Percentiles rank a stretch among this genome's conserved stretches.
Conservation (phyloP, 345 rosid genomes). For the Eucalyptus cloeziana region DNA sequence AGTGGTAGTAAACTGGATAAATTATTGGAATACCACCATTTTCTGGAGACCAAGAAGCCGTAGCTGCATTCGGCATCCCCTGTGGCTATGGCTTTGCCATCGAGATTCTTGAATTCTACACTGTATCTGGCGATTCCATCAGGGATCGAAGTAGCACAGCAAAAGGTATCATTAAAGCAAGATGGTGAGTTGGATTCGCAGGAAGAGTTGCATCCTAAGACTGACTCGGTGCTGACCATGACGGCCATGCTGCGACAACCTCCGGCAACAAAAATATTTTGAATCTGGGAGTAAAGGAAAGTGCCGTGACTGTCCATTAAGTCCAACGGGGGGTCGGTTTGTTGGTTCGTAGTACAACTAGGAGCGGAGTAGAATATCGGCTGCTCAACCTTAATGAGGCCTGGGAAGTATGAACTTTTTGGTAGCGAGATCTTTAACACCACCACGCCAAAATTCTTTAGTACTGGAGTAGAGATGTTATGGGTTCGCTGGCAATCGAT, state of each 20-base stretch:
- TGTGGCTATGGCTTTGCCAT: background rate
- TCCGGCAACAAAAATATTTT: fast-evolving
- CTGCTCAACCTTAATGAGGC: fast-evolving
- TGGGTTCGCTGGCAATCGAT: background rate
- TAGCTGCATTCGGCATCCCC: background rate
- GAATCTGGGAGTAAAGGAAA: fast-evolving
- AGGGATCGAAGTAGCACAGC: fast-evolving
- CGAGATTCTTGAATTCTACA: background rate
- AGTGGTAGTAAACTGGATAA: fast-evolving
- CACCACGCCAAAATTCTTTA: fast-evolving
- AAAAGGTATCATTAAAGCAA: background rate
- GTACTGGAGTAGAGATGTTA: background rate
- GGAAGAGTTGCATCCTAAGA: background rate
- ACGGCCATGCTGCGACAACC: background rate
- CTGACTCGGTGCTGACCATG: fast-evolving
- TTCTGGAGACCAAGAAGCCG: background rate
- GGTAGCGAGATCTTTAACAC: fast-evolving
- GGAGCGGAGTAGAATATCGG: background rate
- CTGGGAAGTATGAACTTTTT: fast-evolving
- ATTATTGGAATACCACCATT: fast-evolving
- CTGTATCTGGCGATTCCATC: fast-evolving
- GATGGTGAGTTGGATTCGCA: fast-evolving
- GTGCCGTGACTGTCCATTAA: fast-evolving
- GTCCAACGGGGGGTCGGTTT: fast-evolving
- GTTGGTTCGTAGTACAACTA: background rate